Conservation (phyloP, 495 filamentous ascomycete species). For the Xylaria castorea region DNA sequence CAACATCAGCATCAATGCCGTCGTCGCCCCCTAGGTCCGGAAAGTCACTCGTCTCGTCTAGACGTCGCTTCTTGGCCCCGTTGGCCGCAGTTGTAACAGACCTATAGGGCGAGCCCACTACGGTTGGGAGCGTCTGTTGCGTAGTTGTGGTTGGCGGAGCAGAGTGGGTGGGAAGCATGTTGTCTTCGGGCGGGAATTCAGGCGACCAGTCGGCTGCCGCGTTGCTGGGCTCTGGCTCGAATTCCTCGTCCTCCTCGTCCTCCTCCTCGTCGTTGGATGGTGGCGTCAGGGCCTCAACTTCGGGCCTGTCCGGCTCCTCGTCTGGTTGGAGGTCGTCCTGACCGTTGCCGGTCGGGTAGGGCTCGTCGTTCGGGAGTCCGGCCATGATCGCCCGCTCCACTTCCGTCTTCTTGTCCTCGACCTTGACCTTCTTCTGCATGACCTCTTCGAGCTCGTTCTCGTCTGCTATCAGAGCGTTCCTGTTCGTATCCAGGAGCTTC, state of each 20-base stretch:
- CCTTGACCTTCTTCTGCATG: constrained; percentile 63
- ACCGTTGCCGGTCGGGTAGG: constrained; percentile 39
- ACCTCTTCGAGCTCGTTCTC: constrained; percentile 67
- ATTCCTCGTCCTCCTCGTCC: constrained; percentile 24
- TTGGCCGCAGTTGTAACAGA: constrained; percentile 50
- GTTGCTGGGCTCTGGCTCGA: constrained; percentile 27
- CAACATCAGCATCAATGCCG: constrained; percentile 82
- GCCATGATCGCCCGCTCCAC: constrained; percentile 90
- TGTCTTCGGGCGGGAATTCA: constrained; percentile 36
- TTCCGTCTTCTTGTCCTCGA: constrained; percentile 79
- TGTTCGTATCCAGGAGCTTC: constrained; percentile 77
- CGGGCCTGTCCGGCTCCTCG: constrained; percentile 68
- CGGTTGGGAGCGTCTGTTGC: constrained; percentile 54
- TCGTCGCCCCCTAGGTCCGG: constrained; percentile 72
- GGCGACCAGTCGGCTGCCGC: constrained; percentile 36
- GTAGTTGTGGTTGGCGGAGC: constrained; percentile 51
- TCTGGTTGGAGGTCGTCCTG: constrained; percentile 46
- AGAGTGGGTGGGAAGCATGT: constrained; percentile 44
- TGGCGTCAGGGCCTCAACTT: constrained; percentile 84
- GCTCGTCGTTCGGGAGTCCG: constrained; percentile 61
- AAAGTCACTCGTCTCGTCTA: constrained; percentile 68
- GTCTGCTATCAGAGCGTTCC: constrained; percentile 71
- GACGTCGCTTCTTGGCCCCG: constrained; percentile 75
- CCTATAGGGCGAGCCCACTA: constrained; percentile 53
- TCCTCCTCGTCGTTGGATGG: constrained; percentile 49